Base-by-base conservation (phyloP, 495 filamentous ascomycete species). In the Talaromyces stipitatus region DNA sequence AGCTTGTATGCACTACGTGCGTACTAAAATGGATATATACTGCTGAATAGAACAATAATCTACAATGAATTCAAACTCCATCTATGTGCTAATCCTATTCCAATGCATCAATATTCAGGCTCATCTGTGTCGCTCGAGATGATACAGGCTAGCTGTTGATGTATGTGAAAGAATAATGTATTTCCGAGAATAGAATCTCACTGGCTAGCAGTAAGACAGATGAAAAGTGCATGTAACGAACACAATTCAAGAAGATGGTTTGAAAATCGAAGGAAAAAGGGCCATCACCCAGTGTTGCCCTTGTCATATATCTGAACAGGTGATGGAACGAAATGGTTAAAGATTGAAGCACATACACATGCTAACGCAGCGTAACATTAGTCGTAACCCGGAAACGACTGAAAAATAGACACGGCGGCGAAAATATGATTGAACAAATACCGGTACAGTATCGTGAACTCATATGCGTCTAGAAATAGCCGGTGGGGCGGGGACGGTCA, bases 401-500 rank as follows among this genome's bases (percentile, higher is more conserved):
- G 16, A 2, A n/a, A n/a, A 16, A 41, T 8, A 41, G 36, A 20
- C 36, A 41, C 36, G 36, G 18, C 1, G 16, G 36, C 36, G n/a
- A 20, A 41, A 14, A 41, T n/a, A 12, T 33, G 45, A 48, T 26
- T 23, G 22, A 48, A n/a, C n/a, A n/a, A n/a, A 27, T 26, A 24
- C 24, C 20, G 14, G 12, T 14, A 20, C 20, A 48, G 45, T 24
- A 26, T 12, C 45, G 24, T 48, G n/a, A 48, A 24, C 8, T 24
- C 22, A 48, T 51, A n/a, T 48, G 45, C 22, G 22, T 51, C 48
- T 51, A 51, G 23, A 29, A 51, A 26, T 28, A 43, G 38, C 54
- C 23, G 22, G 24, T 24, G 18, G 33, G 54, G 22, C n/a, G 28
- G 27, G 10, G 32, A 29, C 18, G 62, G 38, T 64, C 64, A 50